Evolutionary conservation across 768 basidiomycete species (phyloP).

Genomic region (Dacryopinax primogenitus): DNA sequence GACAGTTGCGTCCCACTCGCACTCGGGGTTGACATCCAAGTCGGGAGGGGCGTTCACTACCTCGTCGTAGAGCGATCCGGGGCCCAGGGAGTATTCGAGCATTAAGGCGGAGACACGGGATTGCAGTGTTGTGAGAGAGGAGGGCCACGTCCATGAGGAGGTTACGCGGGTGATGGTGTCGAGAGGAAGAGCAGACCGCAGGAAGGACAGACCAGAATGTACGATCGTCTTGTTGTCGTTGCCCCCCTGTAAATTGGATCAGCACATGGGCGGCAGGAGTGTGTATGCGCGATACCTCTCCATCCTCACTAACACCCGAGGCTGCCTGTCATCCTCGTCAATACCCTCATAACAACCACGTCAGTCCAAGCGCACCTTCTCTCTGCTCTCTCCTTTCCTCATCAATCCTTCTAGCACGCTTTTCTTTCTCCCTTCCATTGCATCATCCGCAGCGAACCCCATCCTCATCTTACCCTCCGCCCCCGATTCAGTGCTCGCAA

Average conservation of each 20-base stretch:
- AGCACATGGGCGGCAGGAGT: background rate
- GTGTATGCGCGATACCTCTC: background rate
- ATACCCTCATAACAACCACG: background rate
- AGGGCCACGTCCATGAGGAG: constrained; percentile 19
- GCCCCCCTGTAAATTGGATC: background rate
- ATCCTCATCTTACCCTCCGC: background rate
- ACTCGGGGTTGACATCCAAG: constrained; percentile 21
- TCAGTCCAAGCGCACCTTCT: background rate
- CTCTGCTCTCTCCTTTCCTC: too few species aligned
- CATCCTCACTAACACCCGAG: background rate
- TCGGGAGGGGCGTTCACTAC: constrained; percentile 19
- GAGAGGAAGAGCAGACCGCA: constrained; percentile 15
- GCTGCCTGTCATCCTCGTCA: background rate
- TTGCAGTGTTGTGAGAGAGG: constrained; percentile 13
- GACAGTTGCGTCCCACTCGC: constrained; percentile 24
- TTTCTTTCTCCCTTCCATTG: constrained; percentile 8
- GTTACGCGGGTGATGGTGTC: constrained; percentile 13
- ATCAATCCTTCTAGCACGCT: background rate
- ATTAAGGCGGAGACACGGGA: constrained; percentile 17
- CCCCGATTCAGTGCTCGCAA: background rate
- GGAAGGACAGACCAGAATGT: constrained; percentile 13
- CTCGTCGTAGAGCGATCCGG: constrained; percentile 21
- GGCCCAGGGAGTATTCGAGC: constrained; percentile 18
- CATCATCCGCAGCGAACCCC: background rate
- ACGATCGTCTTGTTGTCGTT: constrained; percentile 2